Percentiles rank a stretch among this genome's conserved stretches.
Evolutionary conservation across 1,284 basidiomycete species (phyloP).

Genomic region (Leucoagaricus sp.): DNA sequence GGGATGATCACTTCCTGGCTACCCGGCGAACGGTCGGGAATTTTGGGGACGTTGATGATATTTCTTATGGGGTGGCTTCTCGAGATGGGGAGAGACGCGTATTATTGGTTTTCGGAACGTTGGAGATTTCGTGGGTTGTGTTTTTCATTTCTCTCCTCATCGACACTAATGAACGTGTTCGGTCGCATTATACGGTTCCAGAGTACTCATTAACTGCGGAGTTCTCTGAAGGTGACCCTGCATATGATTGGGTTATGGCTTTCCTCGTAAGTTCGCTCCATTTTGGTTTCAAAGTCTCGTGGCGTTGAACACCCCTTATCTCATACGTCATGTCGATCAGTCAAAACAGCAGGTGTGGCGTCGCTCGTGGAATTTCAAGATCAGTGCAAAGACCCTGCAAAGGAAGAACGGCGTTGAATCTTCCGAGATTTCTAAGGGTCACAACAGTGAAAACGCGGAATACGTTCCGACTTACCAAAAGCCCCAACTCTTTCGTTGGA

Average conservation of each 20-base stretch:
- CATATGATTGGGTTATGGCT: constrained; percentile 51
- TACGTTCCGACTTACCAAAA: constrained; percentile 48
- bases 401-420: constrained; percentile 42
- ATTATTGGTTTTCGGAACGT: constrained; percentile 43
- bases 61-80: constrained; percentile 45
- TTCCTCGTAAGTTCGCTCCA: constrained; percentile 38
- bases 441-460: constrained; percentile 32
- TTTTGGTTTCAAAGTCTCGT: neutral
- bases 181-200: constrained; percentile 18
- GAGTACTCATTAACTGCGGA: constrained; percentile 48
- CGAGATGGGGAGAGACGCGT: constrained; percentile 45
- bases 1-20: constrained; percentile 11
- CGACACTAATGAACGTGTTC: neutral
- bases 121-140: constrained; percentile 41
- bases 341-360: constrained; percentile 51
- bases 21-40: constrained; percentile 7
- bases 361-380: constrained; percentile 46
- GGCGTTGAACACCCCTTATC: neutral
- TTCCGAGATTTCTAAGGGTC: constrained; percentile 3
- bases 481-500: constrained; percentile 51
- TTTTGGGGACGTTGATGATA: constrained; percentile 34
- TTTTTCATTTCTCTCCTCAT: constrained; percentile 9
- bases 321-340: constrained; percentile 24
- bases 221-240: constrained; percentile 47
- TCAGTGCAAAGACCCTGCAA: constrained; percentile 43